phyloP scores from a whole-genome alignment of 108 stramenopile species.

The Stephanodiscus minutulus region DNA sequence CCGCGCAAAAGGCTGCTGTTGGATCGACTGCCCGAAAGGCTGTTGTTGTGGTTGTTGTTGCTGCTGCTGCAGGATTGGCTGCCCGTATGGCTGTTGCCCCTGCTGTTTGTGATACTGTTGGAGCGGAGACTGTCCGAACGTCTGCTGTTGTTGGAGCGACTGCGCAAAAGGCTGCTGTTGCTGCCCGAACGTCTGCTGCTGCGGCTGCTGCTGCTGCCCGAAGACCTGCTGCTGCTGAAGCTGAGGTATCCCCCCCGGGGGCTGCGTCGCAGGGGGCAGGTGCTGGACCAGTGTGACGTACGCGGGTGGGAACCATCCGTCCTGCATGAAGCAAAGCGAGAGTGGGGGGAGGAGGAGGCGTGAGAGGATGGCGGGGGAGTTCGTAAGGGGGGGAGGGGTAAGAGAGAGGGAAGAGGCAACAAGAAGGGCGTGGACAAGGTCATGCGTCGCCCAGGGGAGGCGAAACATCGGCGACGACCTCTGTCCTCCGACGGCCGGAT shows the following conservation, averaged over 20 bases:
- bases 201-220: conserved; percentile 22
- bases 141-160: conserved; percentile 11
- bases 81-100: conserved; percentile 33
- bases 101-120: conserved; percentile 19
- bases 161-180: conserved; percentile 27
- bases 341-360: conserved; percentile 10
- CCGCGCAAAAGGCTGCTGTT: not conserved
- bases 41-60: conserved; percentile 32
- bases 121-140: conserved; percentile 5
- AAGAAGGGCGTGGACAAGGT: not conserved
- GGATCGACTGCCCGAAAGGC: conserved; percentile 16
- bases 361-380: too few relatives aligned
- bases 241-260: conserved; percentile 1
- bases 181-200: conserved; percentile 13
- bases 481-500: too few relatives aligned
- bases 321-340: conserved; percentile 27
- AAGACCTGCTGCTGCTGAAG: conserved; percentile 38
- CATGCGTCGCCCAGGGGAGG: too few relatives aligned
- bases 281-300: conserved; percentile 60
- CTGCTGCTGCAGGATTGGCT: not conserved
- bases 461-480: too few relatives aligned
- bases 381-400: conserved; percentile 5
- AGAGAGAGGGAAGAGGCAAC: not conserved
- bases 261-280: not conserved
- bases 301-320: conserved; percentile 85